Conservation (phyloP, 2,329 filamentous ascomycete species). For the Didymella glomerata region DNA sequence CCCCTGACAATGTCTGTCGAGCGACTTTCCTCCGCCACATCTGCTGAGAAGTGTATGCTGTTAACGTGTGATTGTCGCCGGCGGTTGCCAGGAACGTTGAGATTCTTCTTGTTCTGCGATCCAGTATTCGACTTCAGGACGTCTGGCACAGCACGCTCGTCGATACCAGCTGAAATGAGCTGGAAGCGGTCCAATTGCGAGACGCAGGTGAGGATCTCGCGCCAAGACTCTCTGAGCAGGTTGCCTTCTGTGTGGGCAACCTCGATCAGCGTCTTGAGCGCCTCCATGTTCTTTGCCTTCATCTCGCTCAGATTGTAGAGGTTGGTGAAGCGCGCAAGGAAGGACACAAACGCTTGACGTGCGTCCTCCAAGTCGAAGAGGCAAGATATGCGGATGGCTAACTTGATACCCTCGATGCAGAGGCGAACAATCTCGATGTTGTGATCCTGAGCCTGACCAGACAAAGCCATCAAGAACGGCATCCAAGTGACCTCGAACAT, state of each 20-base stretch:
- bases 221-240: constrained; percentile 87
- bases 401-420: constrained; percentile 93
- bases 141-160: constrained; percentile 90
- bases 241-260: constrained; percentile 94
- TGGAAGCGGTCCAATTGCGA: constrained; percentile 96
- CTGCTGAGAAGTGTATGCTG: constrained; percentile 66
- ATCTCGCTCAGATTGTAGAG: constrained; percentile 96
- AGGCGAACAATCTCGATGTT: constrained; percentile 91
- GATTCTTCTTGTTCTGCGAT: constrained; percentile 70
- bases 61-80: constrained; percentile 57
- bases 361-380: constrained; percentile 93
- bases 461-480: constrained; percentile 95
- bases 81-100: constrained; percentile 66
- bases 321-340: constrained; percentile 91
- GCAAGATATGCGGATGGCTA: constrained; percentile 92
- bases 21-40: constrained; percentile 89
- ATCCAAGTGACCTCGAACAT: constrained; percentile 99
- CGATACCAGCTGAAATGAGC: constrained; percentile 91
- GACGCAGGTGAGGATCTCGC: constrained; percentile 92
- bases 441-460: constrained; percentile 91
- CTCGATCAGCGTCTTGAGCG: constrained; percentile 88
- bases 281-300: constrained; percentile 94
- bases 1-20: constrained; percentile 92
- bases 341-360: constrained; percentile 91
- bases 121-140: constrained; percentile 78